Evolutionary conservation across 495 filamentous ascomycete species (phyloP).

Genomic region (Trichoderma gamsii): DNA sequence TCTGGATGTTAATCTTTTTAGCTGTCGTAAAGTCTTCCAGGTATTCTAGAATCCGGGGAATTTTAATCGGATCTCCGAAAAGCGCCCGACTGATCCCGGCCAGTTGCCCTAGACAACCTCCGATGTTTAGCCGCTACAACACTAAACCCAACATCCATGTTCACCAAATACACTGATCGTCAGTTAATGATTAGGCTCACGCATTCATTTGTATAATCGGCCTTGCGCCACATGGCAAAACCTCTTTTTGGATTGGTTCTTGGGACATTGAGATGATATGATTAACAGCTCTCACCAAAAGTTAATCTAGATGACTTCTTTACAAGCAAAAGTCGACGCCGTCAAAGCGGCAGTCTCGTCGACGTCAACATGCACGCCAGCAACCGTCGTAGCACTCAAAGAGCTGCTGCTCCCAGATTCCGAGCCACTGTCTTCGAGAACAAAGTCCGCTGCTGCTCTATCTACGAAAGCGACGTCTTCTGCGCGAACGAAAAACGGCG

Average conservation of each 20-base stretch:
- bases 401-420: conserved; percentile 40
- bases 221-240: not conserved
- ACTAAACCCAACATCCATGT: not conserved
- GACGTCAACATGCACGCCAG: conserved; percentile 46
- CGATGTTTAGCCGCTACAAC: conserved; percentile 13
- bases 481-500: conserved; percentile 15
- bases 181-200: not conserved
- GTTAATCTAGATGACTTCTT: conserved; percentile 38
- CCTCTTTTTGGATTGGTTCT: conserved; percentile 11
- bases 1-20: not conserved
- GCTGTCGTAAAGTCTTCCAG: conserved; percentile 12
- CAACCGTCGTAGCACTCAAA: conserved; percentile 43
- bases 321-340: conserved; percentile 38
- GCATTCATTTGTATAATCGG: not conserved
- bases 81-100: not conserved
- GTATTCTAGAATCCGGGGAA: not conserved
- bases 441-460: conserved; percentile 31
- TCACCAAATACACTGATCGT: not conserved
- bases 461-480: conserved; percentile 29
- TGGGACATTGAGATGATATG: conserved; percentile 19
- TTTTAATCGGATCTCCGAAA: not conserved
- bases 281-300: conserved; percentile 18
- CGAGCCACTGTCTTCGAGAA: conserved; percentile 25
- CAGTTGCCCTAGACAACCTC: conserved; percentile 17
- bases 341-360: conserved; percentile 47